A percentile compares a stretch with the other conserved stretches of the same genome.
These are phyloP conservation scores for Psidium friedrichsthalianum DNA, from an alignment of 345 rosid genomes.

Conservation along the genomic window DNA sequence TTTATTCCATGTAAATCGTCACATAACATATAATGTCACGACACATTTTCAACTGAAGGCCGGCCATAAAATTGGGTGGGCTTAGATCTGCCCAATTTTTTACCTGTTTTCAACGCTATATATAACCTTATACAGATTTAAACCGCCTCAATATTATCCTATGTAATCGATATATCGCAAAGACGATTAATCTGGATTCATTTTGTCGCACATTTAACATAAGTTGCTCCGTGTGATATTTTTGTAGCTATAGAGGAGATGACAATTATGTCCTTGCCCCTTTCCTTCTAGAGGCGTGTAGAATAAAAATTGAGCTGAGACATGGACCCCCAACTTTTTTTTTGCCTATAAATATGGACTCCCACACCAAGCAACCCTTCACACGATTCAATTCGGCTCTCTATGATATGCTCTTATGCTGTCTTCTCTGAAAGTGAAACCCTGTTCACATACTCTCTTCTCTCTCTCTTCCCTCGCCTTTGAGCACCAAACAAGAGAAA, in stretches of 20 bases:
- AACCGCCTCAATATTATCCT: not conserved
- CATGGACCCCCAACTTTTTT: not conserved
- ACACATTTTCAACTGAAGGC: no score
- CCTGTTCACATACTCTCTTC: not conserved
- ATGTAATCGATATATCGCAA: not conserved
- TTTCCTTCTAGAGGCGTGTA: not conserved
- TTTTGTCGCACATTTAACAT: not conserved
- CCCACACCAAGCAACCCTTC: not conserved
- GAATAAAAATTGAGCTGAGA: not conserved
- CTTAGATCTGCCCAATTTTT: not conserved
- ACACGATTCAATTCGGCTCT: not conserved
- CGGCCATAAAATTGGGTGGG: not conserved
- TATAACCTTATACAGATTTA: not conserved
- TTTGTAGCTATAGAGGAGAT: not conserved
- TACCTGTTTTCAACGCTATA: not conserved
- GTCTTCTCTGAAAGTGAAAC: not conserved
- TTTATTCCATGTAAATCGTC: no score
- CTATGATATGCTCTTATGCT: not conserved
- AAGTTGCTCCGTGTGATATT: not conserved
- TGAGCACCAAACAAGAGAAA: not conserved
- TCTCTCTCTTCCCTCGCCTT: not conserved
- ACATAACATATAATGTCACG: no score
- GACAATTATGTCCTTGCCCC: not conserved
- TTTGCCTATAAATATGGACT: not conserved
- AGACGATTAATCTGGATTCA: not conserved